phyloP scores from a whole-genome alignment of 495 filamentous ascomycete species.

The Bryoglossum gracile region DNA sequence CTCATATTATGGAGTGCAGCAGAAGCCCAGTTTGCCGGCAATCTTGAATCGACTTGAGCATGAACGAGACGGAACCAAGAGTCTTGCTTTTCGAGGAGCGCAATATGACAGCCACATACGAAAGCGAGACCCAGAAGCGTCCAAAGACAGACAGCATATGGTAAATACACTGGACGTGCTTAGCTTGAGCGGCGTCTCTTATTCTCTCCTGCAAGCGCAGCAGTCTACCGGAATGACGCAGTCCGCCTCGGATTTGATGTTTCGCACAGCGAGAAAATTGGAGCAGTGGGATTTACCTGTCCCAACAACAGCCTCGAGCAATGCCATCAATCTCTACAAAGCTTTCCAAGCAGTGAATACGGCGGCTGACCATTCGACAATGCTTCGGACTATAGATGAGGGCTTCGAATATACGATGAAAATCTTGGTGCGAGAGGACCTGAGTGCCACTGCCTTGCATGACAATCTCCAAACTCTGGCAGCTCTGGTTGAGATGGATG shows the following conservation, averaged over 20 bases:
- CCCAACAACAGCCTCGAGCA: slow-evolving; percentile 50
- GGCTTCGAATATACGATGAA: slow-evolving; percentile 59
- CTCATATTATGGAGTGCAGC: slow-evolving; percentile 88
- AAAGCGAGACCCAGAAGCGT: slow-evolving; percentile 31
- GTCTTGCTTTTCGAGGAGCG: slow-evolving; percentile 85
- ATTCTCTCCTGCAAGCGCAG: slow-evolving; percentile 61
- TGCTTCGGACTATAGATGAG: slow-evolving; percentile 48
- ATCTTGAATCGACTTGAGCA: slow-evolving; percentile 84
- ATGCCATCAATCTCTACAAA: slow-evolving; percentile 65
- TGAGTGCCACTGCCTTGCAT: slow-evolving; percentile 54
- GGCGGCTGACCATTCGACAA: slow-evolving; percentile 44
- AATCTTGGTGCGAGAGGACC: slow-evolving; percentile 44
- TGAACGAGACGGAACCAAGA: slow-evolving; percentile 81
- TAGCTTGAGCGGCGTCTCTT: slow-evolving; percentile 63
- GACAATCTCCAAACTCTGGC: slow-evolving; percentile 64
- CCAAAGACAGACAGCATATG: slow-evolving; percentile 41
- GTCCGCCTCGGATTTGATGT: slow-evolving; percentile 58
- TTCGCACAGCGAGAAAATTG: slow-evolving; percentile 75
- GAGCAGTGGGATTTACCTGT: slow-evolving; percentile 90
- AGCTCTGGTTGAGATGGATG: slow-evolving; percentile 72
- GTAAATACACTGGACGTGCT: slow-evolving; percentile 58
- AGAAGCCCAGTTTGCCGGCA: slow-evolving; percentile 63
- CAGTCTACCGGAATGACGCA: slow-evolving; percentile 46
- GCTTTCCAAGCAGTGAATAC: slow-evolving; percentile 74
- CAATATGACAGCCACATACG: slow-evolving; percentile 80